Evolutionary conservation across 768 basidiomycete species (phyloP).

Genomic region (Leccinellum rugosiceps): DNA sequence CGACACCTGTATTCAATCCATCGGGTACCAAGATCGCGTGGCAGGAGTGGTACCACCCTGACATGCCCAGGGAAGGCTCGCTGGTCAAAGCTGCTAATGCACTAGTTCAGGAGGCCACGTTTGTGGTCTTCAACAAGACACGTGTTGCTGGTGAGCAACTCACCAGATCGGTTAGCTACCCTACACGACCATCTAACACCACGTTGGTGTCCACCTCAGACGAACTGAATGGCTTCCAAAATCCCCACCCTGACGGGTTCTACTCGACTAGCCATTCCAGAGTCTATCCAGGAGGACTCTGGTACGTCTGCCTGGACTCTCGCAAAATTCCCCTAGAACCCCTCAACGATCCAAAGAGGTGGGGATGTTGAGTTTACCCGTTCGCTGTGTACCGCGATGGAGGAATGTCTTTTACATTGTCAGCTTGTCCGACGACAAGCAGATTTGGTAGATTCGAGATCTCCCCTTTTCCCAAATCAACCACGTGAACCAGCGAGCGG

Average conservation of each 20-base stretch:
- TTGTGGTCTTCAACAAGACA: too few relatives aligned
- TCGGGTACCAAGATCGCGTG: slow-evolving; percentile 59
- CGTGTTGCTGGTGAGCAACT: too few relatives aligned
- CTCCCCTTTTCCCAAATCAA: slow-evolving; percentile 34
- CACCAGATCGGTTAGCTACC: slow-evolving; percentile 53
- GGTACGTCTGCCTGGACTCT: too few relatives aligned
- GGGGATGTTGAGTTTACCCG: slow-evolving; percentile 20
- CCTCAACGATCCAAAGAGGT: slow-evolving; percentile 32
- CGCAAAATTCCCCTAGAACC: too few relatives aligned
- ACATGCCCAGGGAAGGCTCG: slow-evolving; percentile 71
- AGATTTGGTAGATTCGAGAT: slow-evolving; percentile 23
- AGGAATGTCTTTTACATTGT: slow-evolving; percentile 34
- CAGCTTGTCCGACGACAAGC: slow-evolving; percentile 23
- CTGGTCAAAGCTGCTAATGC: slow-evolving; percentile 53
- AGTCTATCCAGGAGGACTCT: too few relatives aligned
- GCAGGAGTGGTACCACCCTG: slow-evolving; percentile 66
- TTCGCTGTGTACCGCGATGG: slow-evolving; percentile 32
- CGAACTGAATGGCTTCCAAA: too few relatives aligned
- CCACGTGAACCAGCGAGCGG: slow-evolving; percentile 25
- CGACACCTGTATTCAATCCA: slow-evolving; percentile 54
- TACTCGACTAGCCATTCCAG: too few relatives aligned
- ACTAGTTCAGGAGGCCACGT: slow-evolving; percentile 19
- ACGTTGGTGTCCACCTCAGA: too few relatives aligned
- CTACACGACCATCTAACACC: slow-evolving; percentile 55
- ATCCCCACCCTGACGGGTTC: too few relatives aligned